phyloP scores from a whole-genome alignment of 441 rosid genomes.

The Aquilaria agallochum region DNA sequence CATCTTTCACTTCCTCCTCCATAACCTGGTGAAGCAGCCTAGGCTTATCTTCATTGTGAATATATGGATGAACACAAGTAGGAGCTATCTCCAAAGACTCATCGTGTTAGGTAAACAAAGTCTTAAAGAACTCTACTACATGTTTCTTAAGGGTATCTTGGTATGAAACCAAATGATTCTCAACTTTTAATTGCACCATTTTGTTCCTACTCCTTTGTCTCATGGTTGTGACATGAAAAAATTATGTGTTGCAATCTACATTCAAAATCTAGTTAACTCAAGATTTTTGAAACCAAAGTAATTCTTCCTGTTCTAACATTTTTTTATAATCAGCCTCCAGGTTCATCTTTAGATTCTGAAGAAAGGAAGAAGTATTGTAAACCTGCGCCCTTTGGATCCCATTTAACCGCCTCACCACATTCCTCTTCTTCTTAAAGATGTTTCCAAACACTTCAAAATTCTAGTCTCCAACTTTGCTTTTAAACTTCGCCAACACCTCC shows the following conservation, averaged over 20 bases:
- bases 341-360: too few relatives aligned
- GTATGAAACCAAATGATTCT: not conserved
- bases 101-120: too few relatives aligned
- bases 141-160: not conserved
- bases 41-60: too few relatives aligned
- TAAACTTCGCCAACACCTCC: too few relatives aligned
- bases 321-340: not conserved
- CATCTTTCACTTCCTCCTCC: too few relatives aligned
- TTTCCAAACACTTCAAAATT: not conserved
- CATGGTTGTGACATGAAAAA: not conserved
- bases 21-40: too few relatives aligned
- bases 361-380: not conserved
- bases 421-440: not conserved
- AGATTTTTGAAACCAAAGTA: not conserved
- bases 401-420: not conserved
- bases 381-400: not conserved
- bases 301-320: not conserved
- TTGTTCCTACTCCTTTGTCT: not conserved
- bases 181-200: not conserved
- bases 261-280: not conserved
- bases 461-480: not conserved
- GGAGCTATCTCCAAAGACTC: too few relatives aligned
- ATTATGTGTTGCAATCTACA: not conserved
- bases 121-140: not conserved
- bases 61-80: too few relatives aligned